Evolutionary conservation across 805 yeast species (phyloP).

Genomic region (Ogataea kodamae): DNA sequence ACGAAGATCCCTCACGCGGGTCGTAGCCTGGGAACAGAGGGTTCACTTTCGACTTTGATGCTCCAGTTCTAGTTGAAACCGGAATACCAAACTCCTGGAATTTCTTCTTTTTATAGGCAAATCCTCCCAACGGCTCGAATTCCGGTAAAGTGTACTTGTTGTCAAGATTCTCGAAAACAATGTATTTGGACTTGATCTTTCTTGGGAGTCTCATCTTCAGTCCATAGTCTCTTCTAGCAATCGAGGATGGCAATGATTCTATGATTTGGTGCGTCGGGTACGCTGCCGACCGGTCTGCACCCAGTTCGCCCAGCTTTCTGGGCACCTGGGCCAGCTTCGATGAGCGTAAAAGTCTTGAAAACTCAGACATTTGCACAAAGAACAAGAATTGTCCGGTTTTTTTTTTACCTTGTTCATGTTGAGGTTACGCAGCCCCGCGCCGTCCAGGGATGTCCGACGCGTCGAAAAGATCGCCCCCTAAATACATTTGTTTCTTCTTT

Average conservation of each 20-base stretch:
- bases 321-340: constrained; percentile 37
- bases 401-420: constrained; percentile 1
- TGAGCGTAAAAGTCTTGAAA: constrained; percentile 26
- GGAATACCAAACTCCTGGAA: constrained; percentile 67
- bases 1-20: constrained; percentile 23
- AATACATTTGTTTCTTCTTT: constrained; percentile 5
- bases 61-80: constrained; percentile 27
- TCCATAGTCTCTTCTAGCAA: constrained; percentile 71
- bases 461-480: constrained; percentile 2
- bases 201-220: constrained; percentile 67
- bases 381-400: constrained; percentile 21
- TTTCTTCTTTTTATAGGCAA: constrained; percentile 56
- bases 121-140: constrained; percentile 61
- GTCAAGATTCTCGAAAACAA: constrained; percentile 65
- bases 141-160: constrained; percentile 64
- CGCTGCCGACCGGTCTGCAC: constrained; percentile 24
- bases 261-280: constrained; percentile 72
- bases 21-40: constrained; percentile 38
- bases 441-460: constrained; percentile 6
- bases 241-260: constrained; percentile 62
- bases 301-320: constrained; percentile 26
- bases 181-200: constrained; percentile 53
- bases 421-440: constrained; percentile 3
- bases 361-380: constrained; percentile 25
- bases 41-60: constrained; percentile 22